These are phyloP conservation scores for Venustampulla echinocandica DNA, from an alignment of 495 filamentous ascomycete species.

Conservation along the genomic window DNA sequence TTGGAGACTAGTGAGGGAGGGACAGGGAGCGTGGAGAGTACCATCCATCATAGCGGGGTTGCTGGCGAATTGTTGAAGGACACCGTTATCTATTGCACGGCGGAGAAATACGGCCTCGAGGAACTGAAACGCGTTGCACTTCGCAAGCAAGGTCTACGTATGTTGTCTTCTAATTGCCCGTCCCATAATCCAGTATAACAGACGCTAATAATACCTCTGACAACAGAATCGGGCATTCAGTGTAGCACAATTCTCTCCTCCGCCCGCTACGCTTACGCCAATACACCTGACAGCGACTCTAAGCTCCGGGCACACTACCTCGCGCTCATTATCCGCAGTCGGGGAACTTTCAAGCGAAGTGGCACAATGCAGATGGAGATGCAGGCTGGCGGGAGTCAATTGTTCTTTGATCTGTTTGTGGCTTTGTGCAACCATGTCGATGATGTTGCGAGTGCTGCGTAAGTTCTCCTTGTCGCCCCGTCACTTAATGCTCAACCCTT, in stretches of 20 bases:
- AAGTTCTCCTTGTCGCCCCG: slow-evolving; percentile 9
- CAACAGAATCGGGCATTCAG: slow-evolving; percentile 49
- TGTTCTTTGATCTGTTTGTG: slow-evolving; percentile 97
- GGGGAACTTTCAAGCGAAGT: slow-evolving; percentile 81
- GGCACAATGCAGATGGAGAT: slow-evolving; percentile 98
- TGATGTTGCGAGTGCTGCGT: slow-evolving; percentile 47
- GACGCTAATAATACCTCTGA: neutral
- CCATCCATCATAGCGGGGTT: slow-evolving; percentile 56
- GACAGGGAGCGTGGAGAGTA: slow-evolving; percentile 46
- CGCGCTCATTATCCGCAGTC: slow-evolving; percentile 77
- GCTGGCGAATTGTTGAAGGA: slow-evolving; percentile 70
- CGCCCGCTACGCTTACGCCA: slow-evolving; percentile 77
- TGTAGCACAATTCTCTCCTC: slow-evolving; percentile 75
- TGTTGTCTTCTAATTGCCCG: neutral
- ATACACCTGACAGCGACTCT: slow-evolving; percentile 83
- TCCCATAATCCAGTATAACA: slow-evolving; percentile 19
- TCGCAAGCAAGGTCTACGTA: slow-evolving; percentile 66
- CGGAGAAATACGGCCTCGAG: slow-evolving; percentile 69
- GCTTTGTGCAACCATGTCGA: slow-evolving; percentile 96
- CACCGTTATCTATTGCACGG: slow-evolving; percentile 86
- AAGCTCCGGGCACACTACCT: slow-evolving; percentile 86
- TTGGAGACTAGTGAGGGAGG: neutral
- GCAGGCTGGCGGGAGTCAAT: slow-evolving; percentile 76
- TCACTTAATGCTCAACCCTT: no score
- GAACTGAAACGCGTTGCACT: slow-evolving; percentile 77